Conservation (phyloP, 352 stramenopile species). For the Blastocystis sp. region DNA sequence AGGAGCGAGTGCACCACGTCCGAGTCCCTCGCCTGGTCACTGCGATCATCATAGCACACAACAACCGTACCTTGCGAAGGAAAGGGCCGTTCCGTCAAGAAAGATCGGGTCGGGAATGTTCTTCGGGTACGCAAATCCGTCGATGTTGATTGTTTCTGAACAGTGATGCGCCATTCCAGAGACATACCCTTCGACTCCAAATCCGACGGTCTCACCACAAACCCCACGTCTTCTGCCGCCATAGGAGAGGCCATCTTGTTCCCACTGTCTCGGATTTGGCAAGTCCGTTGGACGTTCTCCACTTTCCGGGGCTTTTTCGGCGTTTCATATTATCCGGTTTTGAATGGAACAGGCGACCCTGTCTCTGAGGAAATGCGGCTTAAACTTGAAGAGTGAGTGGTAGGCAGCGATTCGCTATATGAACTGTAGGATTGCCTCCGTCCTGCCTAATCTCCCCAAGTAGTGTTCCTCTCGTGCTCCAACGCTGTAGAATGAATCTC, state of each 20-base stretch:
- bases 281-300: too few species aligned
- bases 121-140: slow-evolving; percentile 43
- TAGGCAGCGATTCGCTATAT: not conserved
- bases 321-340: not conserved
- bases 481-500: not conserved
- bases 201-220: not conserved
- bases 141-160: slow-evolving; percentile 9
- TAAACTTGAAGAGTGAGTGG: slow-evolving; percentile 21
- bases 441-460: not conserved
- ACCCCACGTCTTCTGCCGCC: slow-evolving; percentile 32
- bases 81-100: not conserved
- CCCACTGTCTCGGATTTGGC: too few species aligned
- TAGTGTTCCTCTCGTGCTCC: not conserved
- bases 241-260: slow-evolving; percentile 18
- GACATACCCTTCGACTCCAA: not conserved
- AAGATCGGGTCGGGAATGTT: slow-evolving; percentile 28
- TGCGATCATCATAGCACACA: not conserved
- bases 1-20: slow-evolving; percentile 34
- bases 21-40: not conserved
- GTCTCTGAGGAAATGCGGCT: not conserved
- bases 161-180: not conserved
- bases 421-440: slow-evolving; percentile 4
- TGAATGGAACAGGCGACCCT: not conserved
- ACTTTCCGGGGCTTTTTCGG: too few species aligned
- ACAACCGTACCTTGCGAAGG: slow-evolving; percentile 13